phyloP scores from a whole-genome alignment of 2,329 filamentous ascomycete genomes.

The Talaromyces amestolkiae region DNA sequence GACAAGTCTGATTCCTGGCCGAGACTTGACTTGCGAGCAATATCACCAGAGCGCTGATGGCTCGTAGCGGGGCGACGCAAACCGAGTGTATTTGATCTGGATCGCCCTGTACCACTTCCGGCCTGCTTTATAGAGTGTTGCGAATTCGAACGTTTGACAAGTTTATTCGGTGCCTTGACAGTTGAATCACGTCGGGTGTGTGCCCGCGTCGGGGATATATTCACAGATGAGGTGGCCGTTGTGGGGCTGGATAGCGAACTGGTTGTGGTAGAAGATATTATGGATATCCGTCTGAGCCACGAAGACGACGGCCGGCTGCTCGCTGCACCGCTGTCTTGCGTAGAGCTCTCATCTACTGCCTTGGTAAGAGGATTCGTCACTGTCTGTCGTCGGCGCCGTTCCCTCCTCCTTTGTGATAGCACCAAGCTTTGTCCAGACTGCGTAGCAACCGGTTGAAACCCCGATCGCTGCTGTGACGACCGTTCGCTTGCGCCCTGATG shows the following conservation, averaged over 20 bases:
- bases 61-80: conserved; percentile 62
- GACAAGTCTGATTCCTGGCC: conserved; percentile 4
- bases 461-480: conserved; percentile 22
- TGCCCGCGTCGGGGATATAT: conserved; percentile 54
- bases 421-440: conserved; percentile 23
- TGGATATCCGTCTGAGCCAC: conserved; percentile 58
- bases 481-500: conserved; percentile 6
- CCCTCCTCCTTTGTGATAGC: conserved; percentile 21
- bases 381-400: conserved; percentile 39
- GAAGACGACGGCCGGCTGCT: conserved; percentile 46
- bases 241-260: conserved; percentile 50
- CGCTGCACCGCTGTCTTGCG: conserved; percentile 24
- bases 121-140: conserved; percentile 47
- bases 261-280: conserved; percentile 43
- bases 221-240: conserved; percentile 53
- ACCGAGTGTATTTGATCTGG: conserved; percentile 45
- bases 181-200: conserved; percentile 34
- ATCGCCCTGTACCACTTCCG: conserved; percentile 27
- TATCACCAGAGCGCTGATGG: conserved; percentile 58
- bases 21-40: conserved; percentile 35
- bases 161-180: conserved; percentile 54
- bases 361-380: conserved; percentile 32
- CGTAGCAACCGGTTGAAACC: conserved; percentile 17
- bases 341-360: conserved; percentile 28
- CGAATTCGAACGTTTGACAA: conserved; percentile 61